A percentile compares a stretch with the other conserved stretches of the same genome.
phyloP scores from a whole-genome alignment of 768 basidiomycete genomes.

The Trichaptum fuscoviolaceum region DNA sequence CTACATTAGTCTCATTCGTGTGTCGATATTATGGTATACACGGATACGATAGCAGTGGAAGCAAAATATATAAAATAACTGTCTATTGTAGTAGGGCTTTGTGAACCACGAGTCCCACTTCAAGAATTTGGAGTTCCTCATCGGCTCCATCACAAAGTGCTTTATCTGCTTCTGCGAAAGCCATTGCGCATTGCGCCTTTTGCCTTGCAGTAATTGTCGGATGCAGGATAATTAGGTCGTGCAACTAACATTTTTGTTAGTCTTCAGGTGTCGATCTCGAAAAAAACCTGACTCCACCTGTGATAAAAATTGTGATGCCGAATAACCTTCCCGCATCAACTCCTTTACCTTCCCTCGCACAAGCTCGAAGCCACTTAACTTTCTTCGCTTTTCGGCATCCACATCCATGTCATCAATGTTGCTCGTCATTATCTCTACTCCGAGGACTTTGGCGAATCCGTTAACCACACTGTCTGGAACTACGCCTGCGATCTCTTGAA shows the following conservation, averaged over 20 bases:
- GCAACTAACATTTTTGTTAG: slow-evolving; percentile 50
- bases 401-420: slow-evolving; percentile 37
- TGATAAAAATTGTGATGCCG: slow-evolving; percentile 79
- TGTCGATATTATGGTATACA: not conserved
- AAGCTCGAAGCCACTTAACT: slow-evolving; percentile 44
- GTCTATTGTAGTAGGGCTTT: slow-evolving; percentile 41
- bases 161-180: slow-evolving; percentile 94
- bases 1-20: not conserved
- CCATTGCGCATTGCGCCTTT: slow-evolving; percentile 75
- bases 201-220: slow-evolving; percentile 73
- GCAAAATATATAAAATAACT: not conserved
- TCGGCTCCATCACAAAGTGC: slow-evolving; percentile 94
- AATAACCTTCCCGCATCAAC: slow-evolving; percentile 85
- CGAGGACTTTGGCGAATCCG: slow-evolving; percentile 63
- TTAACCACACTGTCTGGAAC: slow-evolving; percentile 73
- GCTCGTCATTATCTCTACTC: slow-evolving; percentile 51
- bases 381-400: slow-evolving; percentile 27
- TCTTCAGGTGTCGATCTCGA: slow-evolving; percentile 9
- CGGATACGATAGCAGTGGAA: not conserved
- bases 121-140: slow-evolving; percentile 92
- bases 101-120: slow-evolving; percentile 76
- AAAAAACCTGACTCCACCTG: slow-evolving; percentile 53
- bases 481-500: slow-evolving; percentile 96
- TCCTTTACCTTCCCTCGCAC: slow-evolving; percentile 70
- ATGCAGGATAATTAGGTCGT: slow-evolving; percentile 84